Evolutionary conservation across 2,329 filamentous ascomycete genomes (phyloP).

Genomic region (Rutstroemia sp.): DNA sequence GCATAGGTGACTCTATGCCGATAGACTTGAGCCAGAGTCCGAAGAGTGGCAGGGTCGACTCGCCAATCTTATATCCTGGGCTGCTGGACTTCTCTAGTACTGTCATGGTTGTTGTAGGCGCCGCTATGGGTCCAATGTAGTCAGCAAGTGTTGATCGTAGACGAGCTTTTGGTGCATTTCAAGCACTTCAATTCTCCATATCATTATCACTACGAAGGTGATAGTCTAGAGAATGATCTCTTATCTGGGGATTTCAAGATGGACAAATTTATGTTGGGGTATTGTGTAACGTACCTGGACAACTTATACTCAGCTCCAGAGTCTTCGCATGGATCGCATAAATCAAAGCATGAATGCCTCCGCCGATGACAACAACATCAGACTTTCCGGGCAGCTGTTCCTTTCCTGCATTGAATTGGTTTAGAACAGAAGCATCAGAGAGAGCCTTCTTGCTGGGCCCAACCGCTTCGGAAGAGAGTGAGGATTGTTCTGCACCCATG

Average conservation of each 20-base stretch:
- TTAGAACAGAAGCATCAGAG: conserved; percentile 1
- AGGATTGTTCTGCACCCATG: not conserved
- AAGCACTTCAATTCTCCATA: too few relatives aligned
- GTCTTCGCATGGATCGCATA: conserved; percentile 21
- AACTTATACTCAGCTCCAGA: conserved; percentile 9
- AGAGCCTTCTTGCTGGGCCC: not conserved
- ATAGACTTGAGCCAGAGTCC: conserved; percentile 17
- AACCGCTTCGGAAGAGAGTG: not conserved
- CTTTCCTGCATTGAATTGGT: not conserved
- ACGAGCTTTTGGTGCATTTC: too few relatives aligned
- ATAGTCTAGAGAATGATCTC: not conserved
- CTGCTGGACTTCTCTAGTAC: conserved; percentile 18
- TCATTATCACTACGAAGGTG: too few relatives aligned
- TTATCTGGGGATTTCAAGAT: not conserved
- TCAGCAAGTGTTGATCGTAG: not conserved
- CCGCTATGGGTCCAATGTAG: not conserved
- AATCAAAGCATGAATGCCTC: conserved; percentile 21
- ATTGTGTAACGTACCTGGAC: not conserved
- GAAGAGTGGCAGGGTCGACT: conserved; percentile 22
- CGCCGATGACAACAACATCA: conserved; percentile 23
- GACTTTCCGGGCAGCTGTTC: conserved; percentile 12
- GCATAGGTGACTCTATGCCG: conserved; percentile 14
- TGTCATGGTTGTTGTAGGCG: conserved; percentile 7
- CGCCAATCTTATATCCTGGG: conserved; percentile 25
- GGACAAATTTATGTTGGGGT: not conserved